Evolutionary conservation across 2,329 filamentous ascomycete genomes (phyloP).

Genomic region (Thielaviopsis punctulata): DNA sequence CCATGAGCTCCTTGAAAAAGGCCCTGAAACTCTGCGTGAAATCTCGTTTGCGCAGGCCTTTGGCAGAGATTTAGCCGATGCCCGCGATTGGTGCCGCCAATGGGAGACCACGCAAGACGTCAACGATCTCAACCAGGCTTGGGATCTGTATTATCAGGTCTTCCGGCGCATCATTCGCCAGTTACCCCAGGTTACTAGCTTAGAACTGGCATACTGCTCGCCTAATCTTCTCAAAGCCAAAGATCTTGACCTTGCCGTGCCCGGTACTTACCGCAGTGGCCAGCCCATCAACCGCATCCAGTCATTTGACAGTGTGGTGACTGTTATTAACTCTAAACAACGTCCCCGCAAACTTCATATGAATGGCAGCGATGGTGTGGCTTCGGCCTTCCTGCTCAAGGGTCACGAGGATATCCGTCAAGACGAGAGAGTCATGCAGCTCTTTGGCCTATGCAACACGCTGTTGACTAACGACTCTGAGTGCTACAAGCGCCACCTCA

Average conservation of each 20-base stretch:
- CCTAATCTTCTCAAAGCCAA: slow-evolving; percentile 75
- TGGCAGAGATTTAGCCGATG: slow-evolving; percentile 84
- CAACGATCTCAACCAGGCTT: slow-evolving; percentile 91
- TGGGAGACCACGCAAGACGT: slow-evolving; percentile 80
- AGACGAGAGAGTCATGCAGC: slow-evolving; percentile 97
- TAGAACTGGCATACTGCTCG: slow-evolving; percentile 93
- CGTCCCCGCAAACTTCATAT: slow-evolving; percentile 77
- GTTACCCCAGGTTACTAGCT: slow-evolving; percentile 74
- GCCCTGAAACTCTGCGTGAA: slow-evolving; percentile 83
- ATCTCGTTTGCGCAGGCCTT: slow-evolving; percentile 97
- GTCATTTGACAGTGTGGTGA: slow-evolving; percentile 78
- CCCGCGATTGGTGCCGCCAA: slow-evolving; percentile 86
- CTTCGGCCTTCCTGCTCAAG: slow-evolving; percentile 83
- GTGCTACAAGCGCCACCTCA: slow-evolving; percentile 90
- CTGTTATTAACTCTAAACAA: slow-evolving; percentile 93
- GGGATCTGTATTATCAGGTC: slow-evolving; percentile 98
- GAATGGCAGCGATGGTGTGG: slow-evolving; percentile 72
- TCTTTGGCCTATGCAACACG: slow-evolving; percentile 95
- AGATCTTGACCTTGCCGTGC: slow-evolving; percentile 84
- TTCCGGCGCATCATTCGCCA: slow-evolving; percentile 92
- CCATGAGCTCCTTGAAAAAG: slow-evolving; percentile 78
- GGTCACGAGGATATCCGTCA: slow-evolving; percentile 99
- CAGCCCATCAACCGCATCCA: slow-evolving; percentile 66
- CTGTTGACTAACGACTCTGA: slow-evolving; percentile 85
- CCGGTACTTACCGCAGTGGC: slow-evolving; percentile 75